phyloP scores from a whole-genome alignment of 2,329 filamentous ascomycete genomes.

The Fusarium buharicum region DNA sequence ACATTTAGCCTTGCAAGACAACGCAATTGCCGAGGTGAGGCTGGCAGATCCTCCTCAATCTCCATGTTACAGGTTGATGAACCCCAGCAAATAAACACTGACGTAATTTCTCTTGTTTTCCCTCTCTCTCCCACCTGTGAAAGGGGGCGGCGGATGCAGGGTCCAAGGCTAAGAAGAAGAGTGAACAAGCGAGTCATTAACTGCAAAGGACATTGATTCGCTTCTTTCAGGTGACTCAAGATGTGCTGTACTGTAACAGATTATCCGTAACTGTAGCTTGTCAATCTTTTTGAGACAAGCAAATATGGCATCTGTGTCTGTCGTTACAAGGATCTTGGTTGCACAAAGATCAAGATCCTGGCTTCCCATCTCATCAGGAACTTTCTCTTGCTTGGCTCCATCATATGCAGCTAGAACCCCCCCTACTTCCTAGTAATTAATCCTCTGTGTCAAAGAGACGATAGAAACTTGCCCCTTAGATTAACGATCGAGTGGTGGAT shows the following conservation, averaged over 20 bases:
- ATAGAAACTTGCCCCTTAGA: constrained; percentile 1
- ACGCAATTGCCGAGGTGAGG: constrained; percentile 6
- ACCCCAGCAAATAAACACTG: constrained; percentile 17
- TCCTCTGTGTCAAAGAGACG: not conserved
- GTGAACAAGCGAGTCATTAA: not conserved
- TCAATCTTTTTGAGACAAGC: constrained; percentile 16
- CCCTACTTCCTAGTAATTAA: constrained; percentile 9
- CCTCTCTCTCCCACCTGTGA: not conserved
- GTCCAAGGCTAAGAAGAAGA: constrained; percentile 8
- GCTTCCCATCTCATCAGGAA: not conserved
- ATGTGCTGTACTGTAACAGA: constrained; percentile 27
- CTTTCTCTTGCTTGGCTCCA: constrained; percentile 13
- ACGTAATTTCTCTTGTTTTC: constrained; percentile 27
- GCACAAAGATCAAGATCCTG: constrained; percentile 26
- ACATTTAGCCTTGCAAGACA: constrained; percentile 5
- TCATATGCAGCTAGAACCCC: not conserved
- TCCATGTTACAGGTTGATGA: constrained; percentile 9
- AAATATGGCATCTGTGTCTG: constrained; percentile 7
- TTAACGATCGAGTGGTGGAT: constrained; percentile 1
- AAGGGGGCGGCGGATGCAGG: constrained; percentile 13
- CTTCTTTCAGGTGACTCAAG: constrained; percentile 12
- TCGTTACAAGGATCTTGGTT: constrained; percentile 29
- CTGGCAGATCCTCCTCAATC: not conserved
- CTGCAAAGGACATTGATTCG: not conserved
- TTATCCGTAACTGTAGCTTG: constrained; percentile 25